Base-by-base conservation (phyloP, 345 rosid genomes). In the Garcia nutans region DNA sequence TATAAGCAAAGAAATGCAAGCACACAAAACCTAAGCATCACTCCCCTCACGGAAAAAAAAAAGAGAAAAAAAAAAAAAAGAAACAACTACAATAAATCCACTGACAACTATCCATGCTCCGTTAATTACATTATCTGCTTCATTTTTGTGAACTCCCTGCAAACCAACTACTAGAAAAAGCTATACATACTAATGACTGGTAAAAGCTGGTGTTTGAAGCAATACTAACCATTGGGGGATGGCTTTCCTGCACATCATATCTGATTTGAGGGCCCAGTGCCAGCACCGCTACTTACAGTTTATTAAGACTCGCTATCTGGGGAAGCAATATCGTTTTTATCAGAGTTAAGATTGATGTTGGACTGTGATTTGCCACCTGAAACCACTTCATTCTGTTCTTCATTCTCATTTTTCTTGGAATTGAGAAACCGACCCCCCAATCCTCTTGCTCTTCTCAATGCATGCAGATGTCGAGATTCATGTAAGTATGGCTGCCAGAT, bases 381-480 rank as follows among this genome's bases (percentile, higher is more conserved):
- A 60, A 82, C 81, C 55, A 71, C 87, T 78, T 80, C 90, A 1
- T 73, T 81, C 81, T 86, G 86, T 55, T 77, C 73, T 19, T 84
- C 73, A 49, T 78, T 85, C 76, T 88, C 89, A 37, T 75, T 79
- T 82, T 91, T 92, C 89, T 93, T 93, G 33, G 94, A 76, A 73
- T 92, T 93, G 78, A 91, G 92, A 86, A 93, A 88, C 76, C 99
- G 88, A 17, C 99, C 99, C 13, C 99, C 97, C 76, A 89, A 86
- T 81, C 99, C 99, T 81, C 99, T 90, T 23, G 97, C 98, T 75
- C 99, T 85, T 89, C 84, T 88, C 68, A 96, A 77, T 5, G 99
- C 99, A 87, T 96, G 99, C 77, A 85, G 84, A 88, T 96, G 98
- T 1, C 99, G 93, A 72, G 99, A 96, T 78, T 96, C 99, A 67